Evolutionary conservation across 441 rosid species (phyloP).

Genomic region (Populus hybrid): DNA sequence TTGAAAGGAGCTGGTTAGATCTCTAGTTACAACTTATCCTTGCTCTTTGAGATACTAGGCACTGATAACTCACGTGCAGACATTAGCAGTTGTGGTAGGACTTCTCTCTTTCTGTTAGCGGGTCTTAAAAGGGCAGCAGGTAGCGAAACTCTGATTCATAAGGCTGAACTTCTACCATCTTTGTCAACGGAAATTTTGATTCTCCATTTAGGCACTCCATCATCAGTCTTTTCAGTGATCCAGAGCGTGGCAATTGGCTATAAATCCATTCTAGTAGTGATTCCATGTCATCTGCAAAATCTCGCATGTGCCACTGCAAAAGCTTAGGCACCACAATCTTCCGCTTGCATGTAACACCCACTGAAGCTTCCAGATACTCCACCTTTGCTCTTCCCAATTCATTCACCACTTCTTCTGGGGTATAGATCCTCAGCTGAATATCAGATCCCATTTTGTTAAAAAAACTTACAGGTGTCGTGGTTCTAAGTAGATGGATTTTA

Average conservation of each 20-base stretch:
- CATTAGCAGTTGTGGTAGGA: not conserved
- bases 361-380: slow-evolving; percentile 76
- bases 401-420: slow-evolving; percentile 61
- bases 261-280: slow-evolving; percentile 89
- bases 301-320: slow-evolving; percentile 84
- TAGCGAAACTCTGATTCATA: slow-evolving; percentile 81
- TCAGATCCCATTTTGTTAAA: slow-evolving; percentile 7
- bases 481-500: not conserved
- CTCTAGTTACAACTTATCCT: not conserved
- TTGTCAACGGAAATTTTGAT: slow-evolving; percentile 43
- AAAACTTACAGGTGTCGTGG: not conserved
- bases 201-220: slow-evolving; percentile 68
- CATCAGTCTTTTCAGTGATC: slow-evolving; percentile 53
- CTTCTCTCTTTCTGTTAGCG: not conserved
- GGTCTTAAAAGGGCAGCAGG: slow-evolving; percentile 44
- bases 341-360: slow-evolving; percentile 75
- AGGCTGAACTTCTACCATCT: slow-evolving; percentile 67
- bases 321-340: slow-evolving; percentile 79
- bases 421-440: slow-evolving; percentile 73
- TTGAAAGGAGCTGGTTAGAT: not conserved
- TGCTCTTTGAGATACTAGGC: not conserved
- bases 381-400: slow-evolving; percentile 69
- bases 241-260: slow-evolving; percentile 72
- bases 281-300: slow-evolving; percentile 81
- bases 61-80: not conserved